These are phyloP conservation scores for Epichloe gansuensis DNA, from an alignment of 2,329 filamentous ascomycete genomes.

Conservation along the genomic window DNA sequence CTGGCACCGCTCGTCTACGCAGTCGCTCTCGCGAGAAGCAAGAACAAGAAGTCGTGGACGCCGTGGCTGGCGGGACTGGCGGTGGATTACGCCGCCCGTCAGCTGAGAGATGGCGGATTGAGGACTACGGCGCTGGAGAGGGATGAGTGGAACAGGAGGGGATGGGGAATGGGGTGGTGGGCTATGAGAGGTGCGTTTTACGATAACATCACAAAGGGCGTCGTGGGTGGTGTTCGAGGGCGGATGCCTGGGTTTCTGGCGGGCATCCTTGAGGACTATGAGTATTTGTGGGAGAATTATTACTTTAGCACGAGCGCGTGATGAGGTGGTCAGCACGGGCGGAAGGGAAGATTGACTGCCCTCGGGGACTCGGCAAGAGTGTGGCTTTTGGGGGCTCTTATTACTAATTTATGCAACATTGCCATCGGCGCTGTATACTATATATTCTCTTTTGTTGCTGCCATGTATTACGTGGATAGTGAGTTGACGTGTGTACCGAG, in stretches of 20 bases:
- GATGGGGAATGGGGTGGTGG: conserved; percentile 93
- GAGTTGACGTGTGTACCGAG: no score
- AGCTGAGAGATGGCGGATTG: conserved; percentile 62
- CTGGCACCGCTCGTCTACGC: conserved; percentile 81
- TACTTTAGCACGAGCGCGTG: conserved; percentile 61
- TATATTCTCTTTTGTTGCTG: no score
- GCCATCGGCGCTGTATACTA: no score
- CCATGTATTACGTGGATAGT: no score
- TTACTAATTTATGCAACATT: no score
- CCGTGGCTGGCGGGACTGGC: conserved; percentile 82
- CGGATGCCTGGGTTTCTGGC: conserved; percentile 71
- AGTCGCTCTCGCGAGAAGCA: conserved; percentile 60
- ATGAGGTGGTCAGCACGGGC: conserved; percentile 3
- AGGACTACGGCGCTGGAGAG: conserved; percentile 78
- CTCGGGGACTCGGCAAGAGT: no score
- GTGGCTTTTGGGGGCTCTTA: no score
- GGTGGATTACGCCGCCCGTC: conserved; percentile 80
- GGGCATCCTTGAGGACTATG: conserved; percentile 86
- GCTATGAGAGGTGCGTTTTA: conserved; percentile 93
- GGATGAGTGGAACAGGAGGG: conserved; percentile 78
- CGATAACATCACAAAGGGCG: conserved; percentile 71
- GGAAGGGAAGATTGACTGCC: neutral
- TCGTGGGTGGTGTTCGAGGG: conserved; percentile 61
- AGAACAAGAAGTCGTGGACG: conserved; percentile 70
- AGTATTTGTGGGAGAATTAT: conserved; percentile 96